Evolutionary conservation across 2,329 filamentous ascomycete species (phyloP).

Genomic region (Verticillium nonalfalfae): DNA sequence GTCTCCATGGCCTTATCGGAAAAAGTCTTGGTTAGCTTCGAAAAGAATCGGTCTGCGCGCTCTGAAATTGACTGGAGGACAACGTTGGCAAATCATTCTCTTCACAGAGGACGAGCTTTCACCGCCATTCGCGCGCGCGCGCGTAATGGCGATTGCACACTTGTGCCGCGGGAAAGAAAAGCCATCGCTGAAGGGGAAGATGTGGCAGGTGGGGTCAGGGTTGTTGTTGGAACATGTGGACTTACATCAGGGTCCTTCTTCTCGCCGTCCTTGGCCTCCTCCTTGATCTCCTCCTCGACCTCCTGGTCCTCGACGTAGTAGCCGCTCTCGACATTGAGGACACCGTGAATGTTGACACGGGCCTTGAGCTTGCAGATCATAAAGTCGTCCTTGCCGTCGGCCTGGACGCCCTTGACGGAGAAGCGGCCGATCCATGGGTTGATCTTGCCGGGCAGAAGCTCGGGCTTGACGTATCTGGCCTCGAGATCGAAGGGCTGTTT

Average conservation of each 20-base stretch:
- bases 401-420: slow-evolving; percentile 96
- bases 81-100: slow-evolving; percentile 1
- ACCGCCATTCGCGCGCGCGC: neutral
- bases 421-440: slow-evolving; percentile 96
- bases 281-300: slow-evolving; percentile 86
- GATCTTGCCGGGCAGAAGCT: slow-evolving; percentile 78
- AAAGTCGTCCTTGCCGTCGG: slow-evolving; percentile 89
- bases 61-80: slow-evolving; percentile 1
- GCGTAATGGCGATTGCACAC: neutral
- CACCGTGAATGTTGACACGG: slow-evolving; percentile 89
- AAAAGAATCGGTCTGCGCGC: slow-evolving; percentile 3
- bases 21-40: slow-evolving; percentile 18
- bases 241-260: slow-evolving; percentile 71
- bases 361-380: slow-evolving; percentile 99
- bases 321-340: slow-evolving; percentile 92
- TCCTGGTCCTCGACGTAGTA: slow-evolving; percentile 99
- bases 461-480: slow-evolving; percentile 85
- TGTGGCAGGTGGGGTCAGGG: neutral
- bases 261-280: slow-evolving; percentile 43
- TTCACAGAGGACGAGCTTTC: neutral
- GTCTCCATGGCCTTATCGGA: slow-evolving; percentile 72
- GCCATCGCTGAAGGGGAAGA: neutral
- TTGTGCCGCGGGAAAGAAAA: neutral
- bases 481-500: slow-evolving; percentile 97
- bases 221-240: slow-evolving; percentile 17